Conservation (phyloP, 257 asterid genomes). For the Primulina tabacum region DNA sequence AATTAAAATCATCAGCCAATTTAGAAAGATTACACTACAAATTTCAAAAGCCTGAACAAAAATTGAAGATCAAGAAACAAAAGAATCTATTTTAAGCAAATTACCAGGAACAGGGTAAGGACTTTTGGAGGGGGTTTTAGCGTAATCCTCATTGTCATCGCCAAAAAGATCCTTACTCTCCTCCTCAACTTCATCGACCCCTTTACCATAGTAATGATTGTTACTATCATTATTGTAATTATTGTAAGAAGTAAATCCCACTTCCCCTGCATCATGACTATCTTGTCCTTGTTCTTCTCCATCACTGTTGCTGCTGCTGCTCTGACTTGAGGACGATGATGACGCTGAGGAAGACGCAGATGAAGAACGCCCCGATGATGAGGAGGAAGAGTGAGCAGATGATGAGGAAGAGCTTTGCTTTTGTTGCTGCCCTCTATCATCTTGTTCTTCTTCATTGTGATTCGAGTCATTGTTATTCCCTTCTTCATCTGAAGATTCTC, state of each 20-base stretch:
- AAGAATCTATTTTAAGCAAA: neutral
- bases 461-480: conserved; percentile 36
- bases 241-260: conserved; percentile 34
- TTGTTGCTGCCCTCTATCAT: conserved; percentile 32
- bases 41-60: neutral
- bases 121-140: conserved; percentile 61
- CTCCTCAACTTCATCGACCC: conserved; percentile 34
- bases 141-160: conserved; percentile 81
- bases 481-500: conserved; percentile 48
- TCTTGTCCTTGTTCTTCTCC: conserved; percentile 34
- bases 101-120: conserved; percentile 77
- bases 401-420: conserved; percentile 50
- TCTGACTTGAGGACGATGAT: conserved; percentile 54
- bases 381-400: conserved; percentile 44
- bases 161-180: conserved; percentile 88
- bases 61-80: neutral
- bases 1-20: neutral
- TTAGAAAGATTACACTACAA: neutral
- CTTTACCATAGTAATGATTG: conserved; percentile 31
- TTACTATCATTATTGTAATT: conserved; percentile 20
- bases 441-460: conserved; percentile 36
- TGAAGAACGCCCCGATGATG: conserved; percentile 48
- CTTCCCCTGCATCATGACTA: conserved; percentile 67
- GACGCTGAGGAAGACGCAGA: conserved; percentile 52
- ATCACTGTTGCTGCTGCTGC: conserved; percentile 37